Evolutionary conservation across 306 rosid genomes (phyloP), one percentile per base, ranked within the genome.

Genomic region (Mimosa pudica): DNA sequence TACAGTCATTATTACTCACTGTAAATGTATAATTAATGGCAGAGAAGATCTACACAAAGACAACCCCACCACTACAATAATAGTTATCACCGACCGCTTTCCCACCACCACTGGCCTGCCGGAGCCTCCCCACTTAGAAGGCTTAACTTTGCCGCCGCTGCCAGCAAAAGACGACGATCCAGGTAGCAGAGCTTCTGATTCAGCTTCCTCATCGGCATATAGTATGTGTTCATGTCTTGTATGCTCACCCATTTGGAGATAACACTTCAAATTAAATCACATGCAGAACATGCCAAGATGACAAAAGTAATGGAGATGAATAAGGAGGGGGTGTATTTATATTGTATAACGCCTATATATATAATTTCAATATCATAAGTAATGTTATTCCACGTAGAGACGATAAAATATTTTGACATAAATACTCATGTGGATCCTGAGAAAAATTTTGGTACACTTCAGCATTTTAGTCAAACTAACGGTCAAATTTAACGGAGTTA

Each of bases 51-150:
- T 17, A 62, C 61, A 35, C 30, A 73, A 54, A 8, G 73, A 49
- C 7, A 74, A 2, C 3, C 73, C 86, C 16, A 77, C 48, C 14
- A 77, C 67, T 5, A 82, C 10, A 14, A 77, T 44, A 14, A 77
- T 44, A 3, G 60, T 32, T 10, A 44, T 41, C 36, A 3, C 18
- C 2, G 55, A 4, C 52, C 20, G 8, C 46, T 10, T 61, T 69
- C 63, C 32, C 45, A 38, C 24, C 9, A 36, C 1, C 6, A 20
- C 49, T 20, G 54, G 30, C 30, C 30, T 24, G 30, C 30, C 30
- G 30, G 30, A 24, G 30, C 30, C 30, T 24, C 30, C 30, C 30
- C 30, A 24, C 30, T 24, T 24, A 24, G 30, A 24, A 24, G 30
- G 48, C 44, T 66, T 66, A 3, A 5, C 30, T n/a, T 42, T 24